These are phyloP conservation scores for Suillus brevipes DNA, from an alignment of 768 basidiomycete genomes.

Conservation along the genomic window DNA sequence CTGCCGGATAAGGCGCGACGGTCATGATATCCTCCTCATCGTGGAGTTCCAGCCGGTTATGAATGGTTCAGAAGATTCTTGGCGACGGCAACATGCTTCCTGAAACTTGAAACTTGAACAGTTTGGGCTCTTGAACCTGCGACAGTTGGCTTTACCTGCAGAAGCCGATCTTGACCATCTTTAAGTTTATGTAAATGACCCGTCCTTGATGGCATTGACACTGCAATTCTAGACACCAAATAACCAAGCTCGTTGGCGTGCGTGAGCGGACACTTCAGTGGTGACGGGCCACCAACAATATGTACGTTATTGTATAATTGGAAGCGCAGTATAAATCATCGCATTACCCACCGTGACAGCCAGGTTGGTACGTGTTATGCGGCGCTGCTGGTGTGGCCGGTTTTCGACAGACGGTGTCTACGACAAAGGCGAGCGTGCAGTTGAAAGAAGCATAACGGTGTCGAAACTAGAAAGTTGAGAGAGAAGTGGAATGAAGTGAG, in stretches of 20 bases:
- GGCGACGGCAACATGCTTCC: not conserved
- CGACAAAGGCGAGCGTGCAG: not conserved
- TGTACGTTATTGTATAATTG: not conserved
- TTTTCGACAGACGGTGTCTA: slow-evolving; percentile 34
- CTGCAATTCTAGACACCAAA: slow-evolving; percentile 37
- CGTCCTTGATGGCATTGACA: not conserved
- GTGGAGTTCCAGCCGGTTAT: slow-evolving; percentile 42
- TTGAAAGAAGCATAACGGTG: not conserved
- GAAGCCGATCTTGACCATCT: slow-evolving; percentile 18
- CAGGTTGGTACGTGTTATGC: slow-evolving; percentile 38
- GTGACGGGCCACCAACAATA: not conserved
- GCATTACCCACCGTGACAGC: slow-evolving; percentile 32
- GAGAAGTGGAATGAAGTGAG: not conserved
- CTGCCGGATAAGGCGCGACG: slow-evolving; percentile 38
- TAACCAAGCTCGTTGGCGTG: slow-evolving; percentile 28
- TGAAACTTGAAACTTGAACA: not conserved
- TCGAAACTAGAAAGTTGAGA: not conserved
- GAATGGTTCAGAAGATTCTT: slow-evolving; percentile 12
- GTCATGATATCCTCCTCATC: slow-evolving; percentile 43
- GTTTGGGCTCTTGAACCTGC: not conserved
- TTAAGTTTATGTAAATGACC: not conserved
- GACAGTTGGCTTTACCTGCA: slow-evolving; percentile 35
- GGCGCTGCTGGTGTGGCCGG: not conserved
- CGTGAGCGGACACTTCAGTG: not conserved
- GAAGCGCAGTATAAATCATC: slow-evolving; percentile 39